Evolutionary conservation across 169 alveolate species (phyloP), one percentile per base, ranked within the genome.

Genomic region (Eimeria tenella): DNA sequence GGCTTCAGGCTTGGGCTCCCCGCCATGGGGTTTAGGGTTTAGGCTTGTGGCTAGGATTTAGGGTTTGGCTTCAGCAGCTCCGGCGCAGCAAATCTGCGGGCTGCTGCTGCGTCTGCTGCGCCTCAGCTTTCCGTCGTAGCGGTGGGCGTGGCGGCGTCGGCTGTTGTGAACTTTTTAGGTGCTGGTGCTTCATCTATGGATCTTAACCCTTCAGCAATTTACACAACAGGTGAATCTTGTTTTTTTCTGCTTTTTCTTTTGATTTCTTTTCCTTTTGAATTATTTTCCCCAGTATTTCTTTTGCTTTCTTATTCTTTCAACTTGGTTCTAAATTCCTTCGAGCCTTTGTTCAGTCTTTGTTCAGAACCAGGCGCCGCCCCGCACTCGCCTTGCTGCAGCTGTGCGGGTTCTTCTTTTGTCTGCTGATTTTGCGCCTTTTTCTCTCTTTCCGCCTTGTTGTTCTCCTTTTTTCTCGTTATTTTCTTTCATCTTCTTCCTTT

Each of bases 1-100:
- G 9, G 50, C n/a, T 63, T 13, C 9, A 7, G 25, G 73, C 23
- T 63, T 63, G 23, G 73, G 8, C 31, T 63, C n/a, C n/a, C 8
- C 8, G 8, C 31, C n/a, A 0, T 13, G 5, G 50, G 3, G 82
- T 10, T 42, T 74, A 74, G 62, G 17, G 84, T 42, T 49, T 74
- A 74, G 25, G 23, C 25, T 25, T 74, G 86, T 63, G 86, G 31
- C 55, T 81, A 81, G 89, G 89, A 55, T 81, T 81, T 56, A 81
- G 74, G 74, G 81, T 71, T 71, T 71, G 53, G 42, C 42, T 13
- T n/a, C n/a, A 8, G 31, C 42, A n/a, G 13, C 31, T 0, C 13
- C 77, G 77, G 77, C 77, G 31, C 11, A 7, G 42, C 9, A 10
- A 31, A 31, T 58, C 68, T 58, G 21, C 68, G 19, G 11, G 68